Conservation (phyloP, 768 basidiomycete species). For the Termitomyces bulborhizus region DNA sequence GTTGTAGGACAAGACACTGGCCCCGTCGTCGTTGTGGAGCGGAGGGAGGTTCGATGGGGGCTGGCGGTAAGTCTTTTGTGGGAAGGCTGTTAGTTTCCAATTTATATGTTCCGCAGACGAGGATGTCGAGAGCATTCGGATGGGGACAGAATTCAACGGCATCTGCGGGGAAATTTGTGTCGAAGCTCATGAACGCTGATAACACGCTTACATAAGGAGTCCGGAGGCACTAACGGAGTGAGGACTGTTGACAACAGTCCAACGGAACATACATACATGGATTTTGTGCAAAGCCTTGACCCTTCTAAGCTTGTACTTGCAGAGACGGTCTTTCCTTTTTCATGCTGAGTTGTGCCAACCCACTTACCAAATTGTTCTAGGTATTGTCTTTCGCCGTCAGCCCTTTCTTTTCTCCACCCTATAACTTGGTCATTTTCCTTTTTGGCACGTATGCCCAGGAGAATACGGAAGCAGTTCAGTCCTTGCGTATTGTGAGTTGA, state of each 20-base stretch:
- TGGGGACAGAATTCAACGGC: conserved; percentile 88
- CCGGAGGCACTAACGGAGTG: not conserved
- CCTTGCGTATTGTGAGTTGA: conserved; percentile 52
- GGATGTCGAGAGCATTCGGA: conserved; percentile 46
- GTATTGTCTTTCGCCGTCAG: conserved; percentile 53
- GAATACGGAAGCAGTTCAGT: conserved; percentile 54
- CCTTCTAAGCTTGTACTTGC: conserved; percentile 61
- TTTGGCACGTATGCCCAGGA: conserved; percentile 76
- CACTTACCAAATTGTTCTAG: conserved; percentile 25
- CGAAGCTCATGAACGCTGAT: conserved; percentile 19
- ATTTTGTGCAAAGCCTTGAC: conserved; percentile 68
- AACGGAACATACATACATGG: conserved; percentile 28
- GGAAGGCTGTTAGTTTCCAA: conserved; percentile 34
- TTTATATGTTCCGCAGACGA: conserved; percentile 92
- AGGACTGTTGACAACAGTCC: too few relatives aligned
- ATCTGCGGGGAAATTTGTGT: conserved; percentile 85
- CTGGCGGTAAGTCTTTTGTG: not conserved
- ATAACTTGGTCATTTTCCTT: conserved; percentile 80
- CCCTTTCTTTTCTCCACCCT: conserved; percentile 54
- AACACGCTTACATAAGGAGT: not conserved
- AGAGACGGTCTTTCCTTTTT: conserved; percentile 41
- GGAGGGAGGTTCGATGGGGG: conserved; percentile 6
- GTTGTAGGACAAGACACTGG: conserved; percentile 65
- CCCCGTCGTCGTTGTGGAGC: conserved; percentile 47
- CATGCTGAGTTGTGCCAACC: not conserved